phyloP scores from a whole-genome alignment of 2,329 filamentous ascomycete species.

The Arthrobotrys megalospora region DNA sequence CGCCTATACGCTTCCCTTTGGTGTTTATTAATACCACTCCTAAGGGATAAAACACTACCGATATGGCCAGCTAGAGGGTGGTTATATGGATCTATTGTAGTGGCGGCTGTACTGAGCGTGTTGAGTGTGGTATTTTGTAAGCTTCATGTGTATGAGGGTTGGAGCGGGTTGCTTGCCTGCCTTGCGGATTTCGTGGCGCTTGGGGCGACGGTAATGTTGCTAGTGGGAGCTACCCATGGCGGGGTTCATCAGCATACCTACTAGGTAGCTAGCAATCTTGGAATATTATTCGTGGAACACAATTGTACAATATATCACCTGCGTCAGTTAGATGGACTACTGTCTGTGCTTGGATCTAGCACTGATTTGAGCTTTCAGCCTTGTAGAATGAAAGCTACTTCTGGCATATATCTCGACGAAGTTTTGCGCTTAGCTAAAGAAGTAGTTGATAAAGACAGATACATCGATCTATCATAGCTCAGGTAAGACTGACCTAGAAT shows the following conservation, averaged over 20 bases:
- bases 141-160: not conserved
- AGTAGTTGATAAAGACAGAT: not conserved
- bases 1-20: slow-evolving; percentile 7
- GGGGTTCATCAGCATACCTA: not conserved
- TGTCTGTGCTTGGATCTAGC: too few species aligned
- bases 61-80: slow-evolving; percentile 21
- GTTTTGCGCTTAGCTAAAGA: too few species aligned
- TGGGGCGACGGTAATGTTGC: slow-evolving; percentile 6
- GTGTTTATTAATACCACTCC: slow-evolving; percentile 11
- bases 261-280: not conserved
- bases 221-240: not conserved
- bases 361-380: too few species aligned
- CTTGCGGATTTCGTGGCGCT: slow-evolving; percentile 17
- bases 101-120: not conserved
- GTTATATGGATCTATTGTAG: not conserved
- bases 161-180: not conserved
- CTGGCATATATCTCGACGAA: too few species aligned
- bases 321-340: too few species aligned
- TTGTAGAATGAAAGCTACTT: too few species aligned
- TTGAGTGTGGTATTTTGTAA: slow-evolving; percentile 25
- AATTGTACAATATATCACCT: not conserved
- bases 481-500: not conserved
- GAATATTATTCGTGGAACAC: not conserved
- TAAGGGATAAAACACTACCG: slow-evolving; percentile 16
- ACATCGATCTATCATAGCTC: not conserved